Evolutionary conservation across 495 filamentous ascomycete genomes (phyloP).

Genomic region (Cryomyces minteri): DNA sequence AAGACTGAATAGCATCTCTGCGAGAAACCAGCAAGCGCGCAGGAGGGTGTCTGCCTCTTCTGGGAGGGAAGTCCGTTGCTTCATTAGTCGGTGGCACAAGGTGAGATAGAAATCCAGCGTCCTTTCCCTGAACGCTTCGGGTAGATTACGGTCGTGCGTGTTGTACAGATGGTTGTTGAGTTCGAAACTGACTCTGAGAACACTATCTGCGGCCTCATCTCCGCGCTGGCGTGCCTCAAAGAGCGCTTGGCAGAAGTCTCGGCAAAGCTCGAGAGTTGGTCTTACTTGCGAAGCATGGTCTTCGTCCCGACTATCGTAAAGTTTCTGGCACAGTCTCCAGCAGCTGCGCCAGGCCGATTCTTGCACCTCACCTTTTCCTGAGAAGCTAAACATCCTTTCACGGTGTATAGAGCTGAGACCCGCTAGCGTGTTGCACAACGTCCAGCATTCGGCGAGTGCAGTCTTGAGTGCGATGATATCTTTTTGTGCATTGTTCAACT

Average conservation of each 20-base stretch:
- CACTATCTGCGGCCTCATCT: conserved; percentile 63
- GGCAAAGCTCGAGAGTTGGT: conserved; percentile 67
- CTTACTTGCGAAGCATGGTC: conserved; percentile 51
- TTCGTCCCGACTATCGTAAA: conserved; percentile 66
- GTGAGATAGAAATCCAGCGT: conserved; percentile 91
- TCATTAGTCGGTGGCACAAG: conserved; percentile 83
- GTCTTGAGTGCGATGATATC: conserved; percentile 57
- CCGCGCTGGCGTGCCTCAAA: conserved; percentile 66
- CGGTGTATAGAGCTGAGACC: conserved; percentile 72
- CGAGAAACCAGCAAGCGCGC: conserved; percentile 74
- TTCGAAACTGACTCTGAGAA: conserved; percentile 80
- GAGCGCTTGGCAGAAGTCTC: conserved; percentile 77
- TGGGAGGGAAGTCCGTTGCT: conserved; percentile 58
- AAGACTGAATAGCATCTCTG: conserved; percentile 86
- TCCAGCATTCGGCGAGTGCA: conserved; percentile 83
- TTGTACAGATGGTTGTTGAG: conserved; percentile 91
- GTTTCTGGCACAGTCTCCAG: conserved; percentile 74
- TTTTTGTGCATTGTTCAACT: conserved; percentile 30
- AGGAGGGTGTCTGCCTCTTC: conserved; percentile 70
- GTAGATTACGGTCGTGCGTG: conserved; percentile 68
- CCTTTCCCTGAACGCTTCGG: conserved; percentile 74
- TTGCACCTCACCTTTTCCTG: conserved; percentile 51
- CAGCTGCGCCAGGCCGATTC: conserved; percentile 83
- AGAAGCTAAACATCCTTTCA: conserved; percentile 51
- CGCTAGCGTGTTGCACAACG: conserved; percentile 77